These are phyloP conservation scores for Apiospora phragmitis DNA, from an alignment of 2,329 filamentous ascomycete genomes.

Conservation along the genomic window DNA sequence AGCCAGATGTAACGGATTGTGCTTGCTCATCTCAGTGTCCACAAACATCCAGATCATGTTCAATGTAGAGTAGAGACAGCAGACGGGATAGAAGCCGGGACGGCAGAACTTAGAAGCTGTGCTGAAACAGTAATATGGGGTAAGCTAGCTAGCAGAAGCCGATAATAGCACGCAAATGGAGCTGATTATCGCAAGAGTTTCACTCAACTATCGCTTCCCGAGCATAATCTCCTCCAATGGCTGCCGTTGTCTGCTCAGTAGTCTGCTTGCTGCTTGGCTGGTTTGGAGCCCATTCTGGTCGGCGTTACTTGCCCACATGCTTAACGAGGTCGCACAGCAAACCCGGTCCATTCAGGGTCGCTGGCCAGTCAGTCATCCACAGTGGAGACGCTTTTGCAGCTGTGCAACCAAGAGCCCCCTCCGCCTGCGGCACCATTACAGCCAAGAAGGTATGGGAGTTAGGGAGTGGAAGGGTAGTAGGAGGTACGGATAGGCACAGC, in stretches of 20 bases:
- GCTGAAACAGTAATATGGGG: constrained; percentile 2
- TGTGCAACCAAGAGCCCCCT: background rate
- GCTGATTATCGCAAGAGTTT: background rate
- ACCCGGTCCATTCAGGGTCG: background rate
- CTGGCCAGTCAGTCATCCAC: background rate
- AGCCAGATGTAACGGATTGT: background rate
- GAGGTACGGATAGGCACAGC: background rate
- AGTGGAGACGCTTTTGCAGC: constrained; percentile 5
- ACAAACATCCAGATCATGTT: background rate
- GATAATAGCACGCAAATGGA: background rate
- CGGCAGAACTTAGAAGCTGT: background rate
- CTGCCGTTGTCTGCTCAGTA: too few relatives aligned
- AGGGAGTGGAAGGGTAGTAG: background rate
- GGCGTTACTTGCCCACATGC: constrained; percentile 8
- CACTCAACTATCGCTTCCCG: background rate
- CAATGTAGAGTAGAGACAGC: background rate
- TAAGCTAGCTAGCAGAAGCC: background rate
- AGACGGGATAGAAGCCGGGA: background rate
- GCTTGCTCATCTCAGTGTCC: background rate
- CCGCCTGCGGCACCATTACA: constrained; percentile 6
- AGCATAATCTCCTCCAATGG: background rate
- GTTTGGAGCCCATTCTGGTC: background rate
- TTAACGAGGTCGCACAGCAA: background rate
- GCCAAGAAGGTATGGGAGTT: constrained; percentile 4
- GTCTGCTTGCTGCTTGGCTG: background rate